Percentiles rank a stretch among this genome's conserved stretches.
Conservation (phyloP, 495 filamentous ascomycete genomes). For the Talaromyces stipitatus region DNA sequence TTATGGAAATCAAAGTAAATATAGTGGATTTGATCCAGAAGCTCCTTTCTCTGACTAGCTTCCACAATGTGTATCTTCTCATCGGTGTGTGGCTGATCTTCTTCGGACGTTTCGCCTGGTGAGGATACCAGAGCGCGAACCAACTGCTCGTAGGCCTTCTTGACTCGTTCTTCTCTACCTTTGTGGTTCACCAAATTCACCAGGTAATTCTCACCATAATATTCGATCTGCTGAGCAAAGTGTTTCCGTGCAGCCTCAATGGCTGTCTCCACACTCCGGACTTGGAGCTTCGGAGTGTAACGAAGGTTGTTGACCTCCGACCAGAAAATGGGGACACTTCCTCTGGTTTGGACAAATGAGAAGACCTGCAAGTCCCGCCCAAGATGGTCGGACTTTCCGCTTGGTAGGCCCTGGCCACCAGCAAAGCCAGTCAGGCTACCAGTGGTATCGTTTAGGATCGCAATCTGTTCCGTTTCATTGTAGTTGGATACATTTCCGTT, state of each 20-base stretch:
- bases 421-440: conserved; percentile 74
- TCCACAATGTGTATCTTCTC: conserved; percentile 81
- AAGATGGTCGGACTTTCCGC: conserved; percentile 50
- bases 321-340: conserved; percentile 92
- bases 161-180: conserved; percentile 78
- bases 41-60: conserved; percentile 47
- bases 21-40: conserved; percentile 81
- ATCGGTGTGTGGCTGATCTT: conserved; percentile 43
- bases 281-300: conserved; percentile 82
- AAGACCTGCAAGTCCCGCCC: conserved; percentile 77
- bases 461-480: conserved; percentile 93
- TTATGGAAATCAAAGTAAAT: conserved; percentile 98
- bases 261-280: conserved; percentile 78
- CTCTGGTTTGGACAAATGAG: conserved; percentile 91
- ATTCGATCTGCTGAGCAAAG: conserved; percentile 81
- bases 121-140: conserved; percentile 65
- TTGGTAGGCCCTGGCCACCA: conserved; percentile 65
- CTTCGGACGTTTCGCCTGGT: conserved; percentile 53
- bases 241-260: conserved; percentile 71
- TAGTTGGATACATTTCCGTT: conserved; percentile 92
- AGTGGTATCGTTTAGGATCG: conserved; percentile 74
- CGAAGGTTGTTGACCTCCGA: conserved; percentile 85
- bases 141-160: conserved; percentile 86
- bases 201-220: conserved; percentile 94
- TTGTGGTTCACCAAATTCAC: conserved; percentile 96